A percentile compares a stretch with the other conserved stretches of the same genome.
phyloP scores from a whole-genome alignment of 495 filamentous ascomycete genomes.

The Aspergillus diversus region DNA sequence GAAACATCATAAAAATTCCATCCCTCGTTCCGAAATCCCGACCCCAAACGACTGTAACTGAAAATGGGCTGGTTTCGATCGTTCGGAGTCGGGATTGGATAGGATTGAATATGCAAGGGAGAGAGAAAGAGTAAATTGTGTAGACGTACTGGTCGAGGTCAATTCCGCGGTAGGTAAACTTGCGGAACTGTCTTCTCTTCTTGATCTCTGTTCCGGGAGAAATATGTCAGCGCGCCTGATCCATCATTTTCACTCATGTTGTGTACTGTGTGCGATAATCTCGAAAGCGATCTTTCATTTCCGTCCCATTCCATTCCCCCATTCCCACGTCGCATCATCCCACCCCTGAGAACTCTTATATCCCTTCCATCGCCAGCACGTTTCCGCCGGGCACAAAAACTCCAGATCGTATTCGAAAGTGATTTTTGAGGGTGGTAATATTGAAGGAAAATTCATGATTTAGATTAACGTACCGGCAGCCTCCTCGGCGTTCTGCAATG shows the following conservation, averaged over 20 bases:
- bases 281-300: neutral
- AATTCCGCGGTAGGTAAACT: conserved; percentile 99
- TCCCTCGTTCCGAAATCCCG: neutral
- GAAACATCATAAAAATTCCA: conserved; percentile 23
- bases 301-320: conserved; percentile 10
- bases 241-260: conserved; percentile 10
- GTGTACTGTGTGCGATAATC: conserved; percentile 14
- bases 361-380: conserved; percentile 9
- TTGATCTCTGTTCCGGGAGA: conserved; percentile 74
- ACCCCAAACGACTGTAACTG: conserved; percentile 10
- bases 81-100: conserved; percentile 51
- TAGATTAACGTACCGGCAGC: conserved; percentile 73
- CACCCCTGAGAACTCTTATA: neutral
- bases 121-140: conserved; percentile 17
- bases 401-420: conserved; percentile 13
- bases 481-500: conserved; percentile 82
- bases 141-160: conserved; percentile 93
- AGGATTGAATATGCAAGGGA: conserved; percentile 44
- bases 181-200: conserved; percentile 99
- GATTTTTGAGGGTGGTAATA: conserved; percentile 11
- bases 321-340: conserved; percentile 20
- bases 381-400: conserved; percentile 16
- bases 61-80: conserved; percentile 61
- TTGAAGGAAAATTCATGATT: conserved; percentile 16
- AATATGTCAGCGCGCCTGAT: conserved; percentile 45